Evolutionary conservation across 352 stramenopile genomes (phyloP), one percentile per base, ranked within the genome.

Genomic region (Phytophthora sp.): DNA sequence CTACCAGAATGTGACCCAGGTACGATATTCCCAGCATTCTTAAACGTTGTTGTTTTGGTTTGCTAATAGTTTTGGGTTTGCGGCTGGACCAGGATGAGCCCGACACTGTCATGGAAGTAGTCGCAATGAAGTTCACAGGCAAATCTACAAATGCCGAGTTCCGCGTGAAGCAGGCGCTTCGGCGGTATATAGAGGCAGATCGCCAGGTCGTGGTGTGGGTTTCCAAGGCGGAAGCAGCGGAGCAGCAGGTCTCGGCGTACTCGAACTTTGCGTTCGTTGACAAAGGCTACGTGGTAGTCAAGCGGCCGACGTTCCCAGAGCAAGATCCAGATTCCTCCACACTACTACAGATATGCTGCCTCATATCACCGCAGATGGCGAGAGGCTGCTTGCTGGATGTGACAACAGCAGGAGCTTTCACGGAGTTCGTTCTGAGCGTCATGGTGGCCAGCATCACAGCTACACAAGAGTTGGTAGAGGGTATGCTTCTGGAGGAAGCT

Each of bases 251-350:
- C 5, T 72, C 63, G 5, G 34, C 43, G 9, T 89, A 88, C 64
- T 65, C 68, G 9, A 64, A 77, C 32, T 73, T 85, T 54, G 70
- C 66, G 2, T 88, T 89, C 34, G 55, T 73, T 1, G 77, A 91
- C 52, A 77, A 83, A 30, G 82, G 82, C 8, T 91, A 88, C 69
- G 76, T 89, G 38, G 60, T 91, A 26, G 46, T 89, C 30, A 74
- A 79, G 50, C 69, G 55, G 32, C 66, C 76, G n/a, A 67, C 66
- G 27, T 44, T 56, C 17, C 28, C 37, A 8, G 61, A 70, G 17
- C 56, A 58, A 54, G 49, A 46, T 28, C 41, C 17, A 31, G 6
- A 24, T 4, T 52, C 67, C 12, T 75, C 58, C 27, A 75, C 76
- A 15, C 51, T 87, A 26, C 43, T 91, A 32, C 72, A 87, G 46